Evolutionary conservation across 2,329 filamentous ascomycete genomes (phyloP).

Genomic region (Fusarium torulosum): DNA sequence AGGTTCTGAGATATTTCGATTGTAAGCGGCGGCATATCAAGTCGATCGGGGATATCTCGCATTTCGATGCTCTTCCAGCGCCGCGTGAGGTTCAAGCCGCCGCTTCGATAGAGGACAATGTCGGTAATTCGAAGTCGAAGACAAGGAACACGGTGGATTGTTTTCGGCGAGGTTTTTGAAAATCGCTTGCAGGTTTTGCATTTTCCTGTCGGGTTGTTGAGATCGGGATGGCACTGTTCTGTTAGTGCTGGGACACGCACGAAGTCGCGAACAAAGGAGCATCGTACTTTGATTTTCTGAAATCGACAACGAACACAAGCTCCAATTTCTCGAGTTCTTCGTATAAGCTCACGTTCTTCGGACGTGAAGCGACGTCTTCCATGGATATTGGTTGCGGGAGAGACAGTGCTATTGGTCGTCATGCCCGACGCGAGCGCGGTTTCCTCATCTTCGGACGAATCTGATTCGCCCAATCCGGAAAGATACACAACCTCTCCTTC

Average conservation of each 20-base stretch:
- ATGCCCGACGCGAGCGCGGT: background rate
- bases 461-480: background rate
- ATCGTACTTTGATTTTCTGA: conserved; percentile 41
- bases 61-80: conserved; percentile 59
- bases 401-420: background rate
- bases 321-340: conserved; percentile 7
- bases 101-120: conserved; percentile 57
- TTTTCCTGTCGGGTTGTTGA: conserved; percentile 47
- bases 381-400: background rate
- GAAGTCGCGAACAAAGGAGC: background rate
- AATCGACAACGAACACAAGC: conserved; percentile 43
- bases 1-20: conserved; percentile 58
- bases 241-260: conserved; percentile 8
- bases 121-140: conserved; percentile 59
- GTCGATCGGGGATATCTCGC: conserved; percentile 56
- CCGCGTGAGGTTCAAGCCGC: conserved; percentile 59
- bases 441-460: background rate
- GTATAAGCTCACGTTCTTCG: conserved; percentile 3
- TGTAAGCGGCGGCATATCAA: conserved; percentile 42
- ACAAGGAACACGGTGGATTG: conserved; percentile 61
- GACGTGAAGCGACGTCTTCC: conserved; percentile 7
- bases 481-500: conserved; percentile 12
- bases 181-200: conserved; percentile 59
- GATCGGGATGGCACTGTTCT: conserved; percentile 55
- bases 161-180: conserved; percentile 58